phyloP scores from a whole-genome alignment of 208 protist species.

The Paratrypanosoma confusum region DNA sequence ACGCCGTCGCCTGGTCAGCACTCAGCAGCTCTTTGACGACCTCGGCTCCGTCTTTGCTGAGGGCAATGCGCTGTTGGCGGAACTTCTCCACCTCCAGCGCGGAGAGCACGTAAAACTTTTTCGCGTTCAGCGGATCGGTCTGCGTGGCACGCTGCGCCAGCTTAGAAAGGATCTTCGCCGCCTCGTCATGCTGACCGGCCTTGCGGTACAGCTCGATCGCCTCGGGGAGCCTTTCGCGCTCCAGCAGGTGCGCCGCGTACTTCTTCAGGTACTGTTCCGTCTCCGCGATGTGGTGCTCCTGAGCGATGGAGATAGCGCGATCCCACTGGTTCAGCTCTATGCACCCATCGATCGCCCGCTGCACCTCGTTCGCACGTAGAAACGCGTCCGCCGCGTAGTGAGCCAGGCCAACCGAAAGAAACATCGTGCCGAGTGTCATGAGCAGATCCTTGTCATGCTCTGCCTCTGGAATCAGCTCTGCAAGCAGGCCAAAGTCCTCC shows the following conservation, averaged over 20 bases:
- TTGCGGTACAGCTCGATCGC: slow-evolving; percentile 96
- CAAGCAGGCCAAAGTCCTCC: slow-evolving; percentile 89
- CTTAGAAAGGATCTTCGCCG: slow-evolving; percentile 87
- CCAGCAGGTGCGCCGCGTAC: slow-evolving; percentile 86
- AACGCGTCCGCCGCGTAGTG: slow-evolving; percentile 84
- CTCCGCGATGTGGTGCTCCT: slow-evolving; percentile 84
- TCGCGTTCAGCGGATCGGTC: slow-evolving; percentile 81
- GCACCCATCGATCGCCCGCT: slow-evolving; percentile 90
- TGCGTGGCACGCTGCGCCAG: slow-evolving; percentile 59
- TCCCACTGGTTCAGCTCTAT: slow-evolving; percentile 92
- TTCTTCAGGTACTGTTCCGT: slow-evolving; percentile 81
- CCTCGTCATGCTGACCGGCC: slow-evolving; percentile 88
- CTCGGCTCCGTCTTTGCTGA: slow-evolving; percentile 46
- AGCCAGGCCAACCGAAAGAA: slow-evolving; percentile 86
- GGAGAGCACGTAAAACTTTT: slow-evolving; percentile 94
- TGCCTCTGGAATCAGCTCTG: slow-evolving; percentile 73
- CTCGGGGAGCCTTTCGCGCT: slow-evolving; percentile 76
- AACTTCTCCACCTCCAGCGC: slow-evolving; percentile 92
- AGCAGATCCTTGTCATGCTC: slow-evolving; percentile 88
- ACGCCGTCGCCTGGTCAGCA: slow-evolving; percentile 47
- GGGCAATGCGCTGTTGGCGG: slow-evolving; percentile 49
- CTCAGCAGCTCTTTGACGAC: slow-evolving; percentile 68
- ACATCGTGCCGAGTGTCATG: slow-evolving; percentile 76
- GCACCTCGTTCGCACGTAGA: slow-evolving; percentile 76
- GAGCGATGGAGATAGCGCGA: slow-evolving; percentile 82